A percentile compares a stretch with the other conserved stretches of the same genome.
phyloP scores from a whole-genome alignment of 23 red algal genomes.

The Gracilaria domingensis region DNA sequence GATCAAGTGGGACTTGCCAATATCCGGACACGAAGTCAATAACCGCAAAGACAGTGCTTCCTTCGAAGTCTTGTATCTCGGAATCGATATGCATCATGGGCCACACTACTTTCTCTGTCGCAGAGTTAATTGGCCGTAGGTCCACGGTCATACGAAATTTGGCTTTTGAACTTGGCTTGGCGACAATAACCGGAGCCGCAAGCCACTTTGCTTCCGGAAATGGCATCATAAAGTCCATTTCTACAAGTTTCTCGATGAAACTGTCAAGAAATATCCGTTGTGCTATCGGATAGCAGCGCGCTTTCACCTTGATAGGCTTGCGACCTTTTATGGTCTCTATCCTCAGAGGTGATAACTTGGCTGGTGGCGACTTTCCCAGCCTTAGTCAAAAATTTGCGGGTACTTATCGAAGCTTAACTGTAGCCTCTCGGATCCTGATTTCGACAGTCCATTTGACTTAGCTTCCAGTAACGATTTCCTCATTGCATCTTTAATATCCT shows the following conservation, averaged over 20 bases:
- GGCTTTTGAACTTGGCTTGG: conserved; percentile 18
- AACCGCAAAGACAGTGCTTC: conserved; percentile 19
- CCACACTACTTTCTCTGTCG: conserved; percentile 4
- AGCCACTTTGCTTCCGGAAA: not conserved
- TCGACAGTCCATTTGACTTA: no score
- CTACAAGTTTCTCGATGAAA: conserved; percentile 7
- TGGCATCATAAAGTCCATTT: conserved; percentile 7
- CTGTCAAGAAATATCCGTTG: conserved; percentile 16
- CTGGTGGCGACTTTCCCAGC: conserved; percentile 47
- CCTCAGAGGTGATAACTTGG: conserved; percentile 24
- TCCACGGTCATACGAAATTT: conserved; percentile 53
- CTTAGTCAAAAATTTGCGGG: conserved; percentile 18
- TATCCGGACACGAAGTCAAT: conserved; percentile 48
- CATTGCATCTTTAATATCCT: no score
- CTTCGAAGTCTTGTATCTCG: conserved; percentile 23
- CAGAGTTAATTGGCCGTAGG: conserved; percentile 45
- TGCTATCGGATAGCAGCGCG: conserved; percentile 24
- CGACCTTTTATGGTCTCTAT: not conserved
- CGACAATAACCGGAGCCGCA: conserved; percentile 19
- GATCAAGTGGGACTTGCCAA: conserved; percentile 53
- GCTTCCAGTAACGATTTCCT: no score
- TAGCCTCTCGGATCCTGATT: no score
- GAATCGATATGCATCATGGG: conserved; percentile 31
- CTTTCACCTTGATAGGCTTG: conserved; percentile 32
- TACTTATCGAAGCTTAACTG: no score